Evolutionary conservation across 371 early-diverging fungal species (phyloP).

Genomic region (Saksenaea vasiformis): DNA sequence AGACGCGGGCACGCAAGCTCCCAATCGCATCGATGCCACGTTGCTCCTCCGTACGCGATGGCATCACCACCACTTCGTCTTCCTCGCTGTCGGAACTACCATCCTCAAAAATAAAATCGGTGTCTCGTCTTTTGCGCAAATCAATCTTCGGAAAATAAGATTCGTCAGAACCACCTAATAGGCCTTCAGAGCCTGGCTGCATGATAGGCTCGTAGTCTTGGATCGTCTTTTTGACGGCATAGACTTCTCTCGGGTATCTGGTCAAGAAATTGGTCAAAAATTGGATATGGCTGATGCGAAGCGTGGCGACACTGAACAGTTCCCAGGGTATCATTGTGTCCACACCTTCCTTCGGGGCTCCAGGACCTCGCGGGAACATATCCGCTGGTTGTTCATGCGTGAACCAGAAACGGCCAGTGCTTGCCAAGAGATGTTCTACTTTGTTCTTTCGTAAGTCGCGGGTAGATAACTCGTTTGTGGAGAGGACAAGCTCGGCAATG

Average conservation of each 20-base stretch:
- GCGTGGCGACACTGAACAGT: conserved; percentile 55
- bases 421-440: conserved; percentile 55
- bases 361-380: conserved; percentile 56
- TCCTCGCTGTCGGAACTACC: conserved; percentile 1
- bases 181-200: conserved; percentile 3
- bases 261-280: conserved; percentile 62
- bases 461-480: conserved; percentile 61
- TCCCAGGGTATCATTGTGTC: conserved; percentile 53
- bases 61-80: neutral
- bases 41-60: conserved; percentile 24
- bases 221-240: conserved; percentile 56
- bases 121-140: conserved; percentile 24
- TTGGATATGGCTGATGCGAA: conserved; percentile 64
- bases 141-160: conserved; percentile 30
- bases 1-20: conserved; percentile 57
- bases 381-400: conserved; percentile 50
- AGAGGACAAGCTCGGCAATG: conserved; percentile 55
- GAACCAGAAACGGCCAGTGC: conserved; percentile 68
- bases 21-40: conserved; percentile 39
- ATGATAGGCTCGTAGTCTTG: conserved; percentile 47
- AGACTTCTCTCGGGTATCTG: conserved; percentile 58
- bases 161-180: conserved; percentile 1
- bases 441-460: conserved; percentile 68
- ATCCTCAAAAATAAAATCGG: conserved; percentile 16
- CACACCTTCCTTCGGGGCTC: conserved; percentile 28